These are phyloP conservation scores for Talaromyces sp. DNA, from an alignment of 2,329 filamentous ascomycete genomes.

Conservation along the genomic window DNA sequence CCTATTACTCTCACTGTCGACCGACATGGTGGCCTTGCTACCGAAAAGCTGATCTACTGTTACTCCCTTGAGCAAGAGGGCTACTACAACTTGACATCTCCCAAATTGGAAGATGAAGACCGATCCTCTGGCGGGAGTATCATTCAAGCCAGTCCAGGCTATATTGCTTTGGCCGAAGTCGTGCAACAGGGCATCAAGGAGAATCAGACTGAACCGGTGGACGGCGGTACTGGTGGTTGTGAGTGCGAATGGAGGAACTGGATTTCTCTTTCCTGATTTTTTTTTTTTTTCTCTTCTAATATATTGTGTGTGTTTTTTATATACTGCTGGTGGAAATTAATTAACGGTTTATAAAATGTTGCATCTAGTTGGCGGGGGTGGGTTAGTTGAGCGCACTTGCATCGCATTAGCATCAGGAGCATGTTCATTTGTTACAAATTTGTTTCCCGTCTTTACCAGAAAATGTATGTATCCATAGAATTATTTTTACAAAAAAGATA, in stretches of 20 bases:
- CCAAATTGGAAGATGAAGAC: slow-evolving; percentile 50
- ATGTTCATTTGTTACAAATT: background rate
- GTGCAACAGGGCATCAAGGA: background rate
- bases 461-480: background rate
- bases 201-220: slow-evolving; percentile 34
- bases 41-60: slow-evolving; percentile 57
- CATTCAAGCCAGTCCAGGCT: slow-evolving; percentile 47
- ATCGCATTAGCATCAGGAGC: background rate
- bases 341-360: background rate
- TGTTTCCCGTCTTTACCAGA: background rate
- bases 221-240: slow-evolving; percentile 54
- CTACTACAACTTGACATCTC: slow-evolving; percentile 41
- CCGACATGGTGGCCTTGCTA: slow-evolving; percentile 53
- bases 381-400: background rate
- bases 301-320: background rate
- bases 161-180: slow-evolving; percentile 29
- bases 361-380: background rate
- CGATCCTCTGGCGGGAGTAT: slow-evolving; percentile 48
- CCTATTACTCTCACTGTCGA: slow-evolving; percentile 58
- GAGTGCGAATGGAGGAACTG: slow-evolving; percentile 15
- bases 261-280: slow-evolving; percentile 1
- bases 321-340: background rate
- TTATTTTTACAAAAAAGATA: background rate
- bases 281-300: background rate
- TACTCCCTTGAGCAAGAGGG: slow-evolving; percentile 51